Evolutionary conservation across 768 basidiomycete species (phyloP), one percentile per base, ranked within the genome.

Genomic region (Mrakia hoshinonis): DNA sequence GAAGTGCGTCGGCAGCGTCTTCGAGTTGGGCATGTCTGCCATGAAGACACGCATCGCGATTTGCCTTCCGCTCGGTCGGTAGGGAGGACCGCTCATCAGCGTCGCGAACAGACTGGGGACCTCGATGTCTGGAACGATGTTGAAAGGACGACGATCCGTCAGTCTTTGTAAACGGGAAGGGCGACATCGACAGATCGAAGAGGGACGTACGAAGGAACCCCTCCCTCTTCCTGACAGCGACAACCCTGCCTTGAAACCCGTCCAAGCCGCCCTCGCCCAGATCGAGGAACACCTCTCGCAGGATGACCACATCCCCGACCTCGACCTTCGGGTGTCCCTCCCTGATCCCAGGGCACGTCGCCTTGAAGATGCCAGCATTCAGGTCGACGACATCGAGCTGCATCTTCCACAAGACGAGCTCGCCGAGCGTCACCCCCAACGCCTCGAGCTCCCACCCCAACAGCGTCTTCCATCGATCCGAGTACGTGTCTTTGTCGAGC

Each of bases 291-390:
- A 81, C 69, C 29, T 77, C 78, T 4, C 80, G 74, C 3, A 81
- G 43, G 34, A 74, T 47, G n/a, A 79, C 68, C 0, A 75, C 67
- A 69, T 81, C 80, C n/a, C 78, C 77, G 26, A 78, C 69, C 29
- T 74, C 73, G 36, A 81, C 75, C 2, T 75, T 73, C 9, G 80
- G 80, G 60, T 75, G 76, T 29, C 78, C 78, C 67, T 81, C 80
- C 26, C 80, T 73, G 36, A 80, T 78, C 1, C 77, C 79, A 15
- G 78, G 78, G 3, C 78, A 52, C 52, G 13, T 26, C 34, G 31
- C 54, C 12, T 31, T 22, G 15, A 10, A 60, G 0, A 26, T 39
- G 11, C 15, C 36, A n/a, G 3, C 24, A 24, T 24, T 36, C 4
- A 38, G 24, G 12, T 47, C 47, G 1, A 46, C 67, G 15, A 48